phyloP scores from a whole-genome alignment of 176 grass and related monocot species.

The Raddia distichophylla region DNA sequence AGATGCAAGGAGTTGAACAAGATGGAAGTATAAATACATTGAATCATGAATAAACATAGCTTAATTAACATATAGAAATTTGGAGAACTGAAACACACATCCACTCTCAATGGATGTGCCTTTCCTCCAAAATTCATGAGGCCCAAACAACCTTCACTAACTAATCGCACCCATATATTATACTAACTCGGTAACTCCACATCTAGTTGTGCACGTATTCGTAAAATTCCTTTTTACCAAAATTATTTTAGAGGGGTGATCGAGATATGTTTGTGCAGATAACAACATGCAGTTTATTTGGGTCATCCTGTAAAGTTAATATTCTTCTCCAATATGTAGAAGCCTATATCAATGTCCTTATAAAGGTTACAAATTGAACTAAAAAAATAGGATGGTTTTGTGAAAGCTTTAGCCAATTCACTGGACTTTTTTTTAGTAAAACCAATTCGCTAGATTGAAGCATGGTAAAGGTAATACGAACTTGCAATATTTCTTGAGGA shows the following conservation, averaged over 20 bases:
- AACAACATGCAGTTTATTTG: background rate
- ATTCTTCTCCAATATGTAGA: background rate
- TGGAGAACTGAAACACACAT: background rate
- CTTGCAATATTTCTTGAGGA: background rate
- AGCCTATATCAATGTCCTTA: background rate
- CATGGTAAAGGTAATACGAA: background rate
- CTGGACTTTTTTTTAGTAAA: no score
- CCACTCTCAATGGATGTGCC: background rate
- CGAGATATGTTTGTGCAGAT: background rate
- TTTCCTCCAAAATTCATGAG: slow-evolving; percentile 2
- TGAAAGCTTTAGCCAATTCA: background rate
- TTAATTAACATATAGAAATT: background rate
- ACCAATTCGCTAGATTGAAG: no score
- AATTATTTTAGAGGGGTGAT: background rate
- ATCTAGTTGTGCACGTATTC: no score
- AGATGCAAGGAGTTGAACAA: background rate
- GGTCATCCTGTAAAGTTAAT: background rate
- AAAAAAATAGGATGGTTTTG: background rate
- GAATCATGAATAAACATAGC: background rate
- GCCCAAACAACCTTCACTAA: background rate
- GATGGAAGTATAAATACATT: background rate
- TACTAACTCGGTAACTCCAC: no score
- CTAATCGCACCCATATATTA: background rate
- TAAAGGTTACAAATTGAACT: background rate
- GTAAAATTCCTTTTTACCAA: background rate